Evolutionary conservation across 192 early-diverging fungal species (phyloP), one percentile per base, ranked within the genome.

Genomic region (Chytriomyces sp.): DNA sequence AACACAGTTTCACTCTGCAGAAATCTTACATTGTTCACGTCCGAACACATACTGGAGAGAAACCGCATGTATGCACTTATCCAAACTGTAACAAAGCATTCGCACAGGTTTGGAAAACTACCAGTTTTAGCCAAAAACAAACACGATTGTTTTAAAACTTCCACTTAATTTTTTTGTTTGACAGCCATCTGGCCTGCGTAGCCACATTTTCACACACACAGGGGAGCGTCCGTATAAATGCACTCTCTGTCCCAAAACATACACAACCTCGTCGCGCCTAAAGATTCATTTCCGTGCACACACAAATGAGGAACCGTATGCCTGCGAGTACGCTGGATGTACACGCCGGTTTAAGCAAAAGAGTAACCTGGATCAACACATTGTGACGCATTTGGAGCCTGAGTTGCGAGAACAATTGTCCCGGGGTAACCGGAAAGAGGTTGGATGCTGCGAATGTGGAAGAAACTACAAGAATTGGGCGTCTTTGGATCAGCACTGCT

Each of bases 41-140:
- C 61, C 89, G 92, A 78, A 93, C 91, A 6, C 94, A 95, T 79
- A 95, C 94, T 2, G 94, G 94, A 63, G 94, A 95, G 82, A 90
- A 91, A 64, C 94, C 94, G 5, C 91, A 94, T 77, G 83, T 84
- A 23, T 95, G 94, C 82, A 88, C 88, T 48, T 90, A 90, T 69
- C 84, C 89, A 44, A 91, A 91, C 70, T 95, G 94, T 81, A 89
- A 89, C 73, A 92, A 93, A 82, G 88, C 88, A 28, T 95, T 95
- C 75, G 35, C 35, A 35, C 91, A 91, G 23, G 73, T 75, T 13
- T 1, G 53, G 13, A 13, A 57, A 57, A 57, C 53, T 57, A n/a
- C 20, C 20, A 57, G 13, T 57, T 57, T 57, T 20, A n/a, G 5
- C 20, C 20, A 57, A 13, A 57, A 57, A 57, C 16, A n/a, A 57